Conservation (phyloP, 2,329 filamentous ascomycete species). For the Amesomyces nigricolor region DNA sequence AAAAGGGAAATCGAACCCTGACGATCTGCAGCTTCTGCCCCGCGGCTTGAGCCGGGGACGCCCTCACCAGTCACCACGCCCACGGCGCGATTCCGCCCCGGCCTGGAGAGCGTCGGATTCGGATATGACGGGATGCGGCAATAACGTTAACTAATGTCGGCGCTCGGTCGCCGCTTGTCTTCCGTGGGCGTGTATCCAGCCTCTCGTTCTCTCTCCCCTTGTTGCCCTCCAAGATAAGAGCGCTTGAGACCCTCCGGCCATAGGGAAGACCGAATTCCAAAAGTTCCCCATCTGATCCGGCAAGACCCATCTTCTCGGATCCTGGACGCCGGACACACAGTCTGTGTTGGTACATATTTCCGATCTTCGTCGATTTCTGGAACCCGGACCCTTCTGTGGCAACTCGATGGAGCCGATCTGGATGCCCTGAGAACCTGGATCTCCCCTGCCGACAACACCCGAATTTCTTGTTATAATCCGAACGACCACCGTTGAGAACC, state of each 20-base stretch:
- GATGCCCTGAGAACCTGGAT: neutral
- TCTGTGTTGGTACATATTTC: neutral
- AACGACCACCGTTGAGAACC: constrained; percentile 4
- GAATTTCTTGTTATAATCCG: constrained; percentile 8
- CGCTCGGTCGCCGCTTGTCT: neutral
- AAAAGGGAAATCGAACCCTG: neutral
- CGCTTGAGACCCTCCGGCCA: neutral
- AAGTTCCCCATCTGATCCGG: neutral
- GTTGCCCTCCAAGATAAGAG: neutral
- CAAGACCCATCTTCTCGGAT: neutral
- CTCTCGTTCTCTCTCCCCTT: neutral
- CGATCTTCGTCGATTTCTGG: neutral
- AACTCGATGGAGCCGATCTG: neutral
- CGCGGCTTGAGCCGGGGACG: neutral
- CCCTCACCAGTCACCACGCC: neutral
- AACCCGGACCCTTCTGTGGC: constrained; percentile 1
- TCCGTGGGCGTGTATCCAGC: neutral
- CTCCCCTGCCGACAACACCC: constrained; percentile 12
- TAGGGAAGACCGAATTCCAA: neutral
- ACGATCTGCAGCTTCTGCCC: neutral
- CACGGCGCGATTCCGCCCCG: neutral
- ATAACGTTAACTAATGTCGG: neutral
- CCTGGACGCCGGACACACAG: no score
- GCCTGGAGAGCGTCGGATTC: neutral
- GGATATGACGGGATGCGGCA: constrained; percentile 1